Percentiles rank a stretch among this genome's conserved stretches.
phyloP scores from a whole-genome alignment of 2,329 filamentous ascomycete species.

The Penicillium sp. region DNA sequence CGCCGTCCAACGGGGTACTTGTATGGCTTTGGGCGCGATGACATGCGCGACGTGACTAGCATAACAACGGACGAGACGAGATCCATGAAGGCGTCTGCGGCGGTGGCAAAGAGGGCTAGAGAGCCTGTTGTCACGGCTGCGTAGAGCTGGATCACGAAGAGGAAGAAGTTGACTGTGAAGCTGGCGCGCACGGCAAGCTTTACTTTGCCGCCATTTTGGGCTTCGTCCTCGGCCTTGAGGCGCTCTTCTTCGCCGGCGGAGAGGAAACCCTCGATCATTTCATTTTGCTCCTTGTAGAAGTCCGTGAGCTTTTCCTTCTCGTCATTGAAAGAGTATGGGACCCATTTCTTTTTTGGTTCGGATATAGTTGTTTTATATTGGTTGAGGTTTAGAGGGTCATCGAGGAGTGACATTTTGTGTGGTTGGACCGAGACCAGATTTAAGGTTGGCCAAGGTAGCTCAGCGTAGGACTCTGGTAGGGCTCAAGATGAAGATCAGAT shows the following conservation, averaged over 20 bases:
- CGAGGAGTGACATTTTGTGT: not conserved
- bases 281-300: conserved; percentile 14
- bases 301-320: conserved; percentile 6
- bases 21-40: conserved; percentile 12
- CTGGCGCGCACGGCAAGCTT: conserved; percentile 12
- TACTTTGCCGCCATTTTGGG: conserved; percentile 11
- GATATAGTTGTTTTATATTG: conserved; percentile 4
- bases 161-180: conserved; percentile 12
- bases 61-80: conserved; percentile 12
- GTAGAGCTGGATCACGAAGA: conserved; percentile 13
- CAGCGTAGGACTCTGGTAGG: not conserved
- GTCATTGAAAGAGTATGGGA: not conserved
- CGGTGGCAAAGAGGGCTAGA: conserved; percentile 9
- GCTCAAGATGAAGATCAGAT: conserved; percentile 3
- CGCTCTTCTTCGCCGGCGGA: conserved; percentile 9
- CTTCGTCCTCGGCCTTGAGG: conserved; percentile 8
- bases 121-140: conserved; percentile 7
- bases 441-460: not conserved
- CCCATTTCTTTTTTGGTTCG: not conserved
- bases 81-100: conserved; percentile 13
- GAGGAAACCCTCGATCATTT: conserved; percentile 11
- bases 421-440: not conserved
- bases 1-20: conserved; percentile 13
- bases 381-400: conserved; percentile 5
- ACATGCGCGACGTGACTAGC: conserved; percentile 12